Percentiles rank a stretch among this genome's conserved stretches.
phyloP scores from a whole-genome alignment of 768 basidiomycete species.

The Polyporus arcularius region DNA sequence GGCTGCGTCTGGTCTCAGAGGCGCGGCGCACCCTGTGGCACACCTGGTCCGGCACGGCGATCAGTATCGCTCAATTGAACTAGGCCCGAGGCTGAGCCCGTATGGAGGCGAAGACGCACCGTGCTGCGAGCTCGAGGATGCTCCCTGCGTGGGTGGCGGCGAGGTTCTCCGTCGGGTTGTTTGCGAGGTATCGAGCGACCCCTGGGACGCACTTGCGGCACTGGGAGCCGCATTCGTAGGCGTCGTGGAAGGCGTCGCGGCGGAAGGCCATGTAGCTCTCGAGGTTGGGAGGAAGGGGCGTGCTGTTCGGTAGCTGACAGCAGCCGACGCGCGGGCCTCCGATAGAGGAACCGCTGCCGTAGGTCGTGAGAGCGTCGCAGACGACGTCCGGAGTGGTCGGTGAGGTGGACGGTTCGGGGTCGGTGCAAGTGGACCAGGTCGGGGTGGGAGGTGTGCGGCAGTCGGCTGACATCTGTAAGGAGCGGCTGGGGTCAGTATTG shows the following conservation, averaged over 20 bases:
- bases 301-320: too few relatives aligned
- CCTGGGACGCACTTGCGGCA: background rate
- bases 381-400: too few relatives aligned
- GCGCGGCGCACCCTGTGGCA: background rate
- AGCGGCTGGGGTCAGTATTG: too few relatives aligned
- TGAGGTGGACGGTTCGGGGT: too few relatives aligned
- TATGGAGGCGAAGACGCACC: too few relatives aligned
- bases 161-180: background rate
- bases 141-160: background rate
- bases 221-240: background rate
- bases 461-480: too few relatives aligned
- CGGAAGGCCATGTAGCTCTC: background rate
- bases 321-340: too few relatives aligned
- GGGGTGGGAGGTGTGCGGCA: too few relatives aligned
- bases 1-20: background rate
- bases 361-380: too few relatives aligned
- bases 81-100: too few relatives aligned
- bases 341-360: too few relatives aligned
- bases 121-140: background rate
- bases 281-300: background rate
- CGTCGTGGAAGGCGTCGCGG: background rate
- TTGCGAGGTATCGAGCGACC: background rate
- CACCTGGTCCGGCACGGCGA: background rate
- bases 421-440: too few relatives aligned
- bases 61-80: background rate